These are phyloP conservation scores for Candida freyschussii DNA, from an alignment of 1,139 yeast species.

Conservation along the genomic window DNA sequence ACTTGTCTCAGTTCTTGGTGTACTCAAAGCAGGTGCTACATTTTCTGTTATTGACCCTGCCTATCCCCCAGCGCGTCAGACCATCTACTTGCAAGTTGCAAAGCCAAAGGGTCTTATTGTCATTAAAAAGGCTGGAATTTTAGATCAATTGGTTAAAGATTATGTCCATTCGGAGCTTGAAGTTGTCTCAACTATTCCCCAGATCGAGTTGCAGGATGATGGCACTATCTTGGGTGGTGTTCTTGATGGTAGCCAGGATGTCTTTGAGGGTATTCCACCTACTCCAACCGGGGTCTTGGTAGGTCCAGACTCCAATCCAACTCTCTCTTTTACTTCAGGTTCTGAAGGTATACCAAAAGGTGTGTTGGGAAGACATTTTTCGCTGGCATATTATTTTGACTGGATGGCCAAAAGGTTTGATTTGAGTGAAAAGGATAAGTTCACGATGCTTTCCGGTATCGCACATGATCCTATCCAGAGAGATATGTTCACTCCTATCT, in stretches of 20 bases:
- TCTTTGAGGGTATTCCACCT: constrained; percentile 45
- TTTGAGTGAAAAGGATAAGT: constrained; percentile 72
- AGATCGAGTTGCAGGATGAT: constrained; percentile 68
- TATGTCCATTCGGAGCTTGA: constrained; percentile 69
- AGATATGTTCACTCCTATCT: constrained; percentile 97
- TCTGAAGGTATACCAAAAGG: constrained; percentile 99
- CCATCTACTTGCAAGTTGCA: constrained; percentile 86
- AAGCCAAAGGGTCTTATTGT: constrained; percentile 88
- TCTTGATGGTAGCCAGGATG: constrained; percentile 37
- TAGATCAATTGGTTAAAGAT: constrained; percentile 71
- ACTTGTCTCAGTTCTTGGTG: constrained; percentile 97
- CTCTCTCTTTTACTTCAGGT: constrained; percentile 95
- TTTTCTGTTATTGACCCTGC: constrained; percentile 98
- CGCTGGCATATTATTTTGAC: constrained; percentile 94
- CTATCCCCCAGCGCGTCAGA: constrained; percentile 97
- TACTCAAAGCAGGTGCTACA: constrained; percentile 95
- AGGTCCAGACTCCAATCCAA: constrained; percentile 97
- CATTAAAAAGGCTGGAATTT: constrained; percentile 80
- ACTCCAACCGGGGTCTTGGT: constrained; percentile 83
- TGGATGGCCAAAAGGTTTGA: constrained; percentile 94
- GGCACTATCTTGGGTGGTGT: constrained; percentile 69
- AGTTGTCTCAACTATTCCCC: constrained; percentile 70
- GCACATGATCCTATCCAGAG: constrained; percentile 99
- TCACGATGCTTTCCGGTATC: constrained; percentile 97
- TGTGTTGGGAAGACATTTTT: constrained; percentile 95